A percentile compares a stretch with the other conserved stretches of the same genome.
phyloP scores from a whole-genome alignment of 345 rosid species.

The Adansonia digitata region DNA sequence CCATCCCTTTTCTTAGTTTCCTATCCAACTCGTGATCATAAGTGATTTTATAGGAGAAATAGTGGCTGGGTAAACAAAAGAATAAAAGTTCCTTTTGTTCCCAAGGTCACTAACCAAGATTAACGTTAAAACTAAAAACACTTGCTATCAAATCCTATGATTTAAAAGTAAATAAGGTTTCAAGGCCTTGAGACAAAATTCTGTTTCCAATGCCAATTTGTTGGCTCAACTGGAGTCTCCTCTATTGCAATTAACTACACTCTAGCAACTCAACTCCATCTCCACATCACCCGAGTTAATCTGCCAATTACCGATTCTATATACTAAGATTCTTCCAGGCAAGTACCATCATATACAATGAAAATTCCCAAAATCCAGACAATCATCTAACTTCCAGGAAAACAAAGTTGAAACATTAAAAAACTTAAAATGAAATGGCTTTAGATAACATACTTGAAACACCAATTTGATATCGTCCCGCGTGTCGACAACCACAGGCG shows the following conservation, averaged over 20 bases:
- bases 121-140: background rate
- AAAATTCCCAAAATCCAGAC: background rate
- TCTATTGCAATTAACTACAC: background rate
- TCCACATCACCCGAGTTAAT: background rate
- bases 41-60: background rate
- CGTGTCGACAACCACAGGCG: slow-evolving; percentile 86
- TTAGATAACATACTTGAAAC: slow-evolving; percentile 55
- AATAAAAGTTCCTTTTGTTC: background rate
- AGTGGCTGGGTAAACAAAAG: background rate
- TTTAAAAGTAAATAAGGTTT: background rate
- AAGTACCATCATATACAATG: background rate
- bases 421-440: background rate
- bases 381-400: background rate
- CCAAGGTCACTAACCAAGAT: background rate
- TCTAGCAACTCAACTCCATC: background rate
- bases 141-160: background rate
- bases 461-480: slow-evolving; percentile 86
- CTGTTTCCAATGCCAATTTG: background rate
- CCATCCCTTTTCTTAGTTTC: background rate
- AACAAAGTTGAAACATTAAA: background rate
- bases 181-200: background rate
- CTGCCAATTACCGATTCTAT: background rate
- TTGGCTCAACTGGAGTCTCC: background rate
- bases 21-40: background rate
- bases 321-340: background rate